Evolutionary conservation across 192 early-diverging fungal genomes (phyloP).

Genomic region (Backusella tarrabulga): DNA sequence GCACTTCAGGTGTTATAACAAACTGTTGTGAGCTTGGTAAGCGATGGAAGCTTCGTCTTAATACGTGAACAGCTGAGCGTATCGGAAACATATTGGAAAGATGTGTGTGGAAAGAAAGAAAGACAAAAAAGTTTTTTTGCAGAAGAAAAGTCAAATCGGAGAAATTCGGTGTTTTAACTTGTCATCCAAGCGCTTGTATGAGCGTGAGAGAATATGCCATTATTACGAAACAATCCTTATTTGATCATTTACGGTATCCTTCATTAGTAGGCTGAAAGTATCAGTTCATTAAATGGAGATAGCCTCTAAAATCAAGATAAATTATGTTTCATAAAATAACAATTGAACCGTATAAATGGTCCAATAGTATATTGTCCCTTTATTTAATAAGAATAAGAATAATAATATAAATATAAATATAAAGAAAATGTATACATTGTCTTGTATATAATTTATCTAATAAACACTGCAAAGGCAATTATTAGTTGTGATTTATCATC

Average conservation of each 20-base stretch:
- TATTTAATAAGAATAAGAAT: background rate
- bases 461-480: no score
- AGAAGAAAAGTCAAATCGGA: background rate
- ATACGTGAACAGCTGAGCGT: background rate
- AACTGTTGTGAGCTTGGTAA: slow-evolving; percentile 12
- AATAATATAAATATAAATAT: background rate
- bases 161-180: background rate
- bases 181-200: no score
- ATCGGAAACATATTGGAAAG: background rate
- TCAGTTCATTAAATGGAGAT: no score
- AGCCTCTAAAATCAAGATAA: no score
- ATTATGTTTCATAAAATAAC: no score
- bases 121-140: background rate
- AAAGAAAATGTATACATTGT: no score
- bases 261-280: no score
- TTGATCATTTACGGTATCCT: no score
- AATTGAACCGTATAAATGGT: background rate
- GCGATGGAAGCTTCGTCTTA: slow-evolving; percentile 13
- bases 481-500: no score
- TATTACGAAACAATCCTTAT: no score
- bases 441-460: no score
- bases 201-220: no score
- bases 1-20: slow-evolving; percentile 37
- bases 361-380: background rate
- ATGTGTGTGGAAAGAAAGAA: background rate